Base-by-base conservation (phyloP, 2,329 filamentous ascomycete genomes). In the Byssochlamys sp. region DNA sequence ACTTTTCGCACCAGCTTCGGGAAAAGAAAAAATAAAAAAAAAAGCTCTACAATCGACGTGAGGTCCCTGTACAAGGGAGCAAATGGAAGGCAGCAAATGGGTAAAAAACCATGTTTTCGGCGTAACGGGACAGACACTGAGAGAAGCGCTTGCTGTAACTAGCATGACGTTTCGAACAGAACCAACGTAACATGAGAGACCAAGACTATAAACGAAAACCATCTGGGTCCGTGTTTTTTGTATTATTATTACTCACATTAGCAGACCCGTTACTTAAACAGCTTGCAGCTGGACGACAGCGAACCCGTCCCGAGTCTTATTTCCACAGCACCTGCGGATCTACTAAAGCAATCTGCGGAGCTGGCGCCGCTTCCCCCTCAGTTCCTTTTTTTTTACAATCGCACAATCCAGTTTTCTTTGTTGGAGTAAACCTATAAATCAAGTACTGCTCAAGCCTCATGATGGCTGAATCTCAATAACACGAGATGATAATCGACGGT, bases 401-500 rank as follows among this genome's bases (percentile, higher is more conserved):
- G 49, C 49, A 51, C 49, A 51, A 51, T 51, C 49, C 49, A 51
- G 27, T 19, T 28, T 51, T 26, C 25, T 14, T 12, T 6, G n/a
- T 26, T 10, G 7, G 9, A 26, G 27, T 19, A 26, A 19, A 26
- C 49, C 49, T 51, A 51, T 51, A 51, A 51, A 51, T 51, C 14
- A 24, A 14, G 27, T 19, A 10, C 27, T 28, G 10, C 25, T 51
- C 49, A 3, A 51, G 12, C 49, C 12, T 7, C 49, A 26, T 26
- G 19, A 26, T 51, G 25, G 24, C 49, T 51, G 5, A 12, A 12
- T 28, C 27, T 28, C 49, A 26, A 53, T 35, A 28, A 28, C 52
- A 53, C 52, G 28, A 53, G 24, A 53, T 53, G 52, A 53, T 53
- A 24, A 53, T 53, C 52, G 28, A 53, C 52, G 52, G 52, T 35